Percentiles rank a stretch among this genome's conserved stretches.
These are phyloP conservation scores for Lobulomyces angularis DNA, from an alignment of 192 early-diverging fungal genomes.

Conservation along the genomic window DNA sequence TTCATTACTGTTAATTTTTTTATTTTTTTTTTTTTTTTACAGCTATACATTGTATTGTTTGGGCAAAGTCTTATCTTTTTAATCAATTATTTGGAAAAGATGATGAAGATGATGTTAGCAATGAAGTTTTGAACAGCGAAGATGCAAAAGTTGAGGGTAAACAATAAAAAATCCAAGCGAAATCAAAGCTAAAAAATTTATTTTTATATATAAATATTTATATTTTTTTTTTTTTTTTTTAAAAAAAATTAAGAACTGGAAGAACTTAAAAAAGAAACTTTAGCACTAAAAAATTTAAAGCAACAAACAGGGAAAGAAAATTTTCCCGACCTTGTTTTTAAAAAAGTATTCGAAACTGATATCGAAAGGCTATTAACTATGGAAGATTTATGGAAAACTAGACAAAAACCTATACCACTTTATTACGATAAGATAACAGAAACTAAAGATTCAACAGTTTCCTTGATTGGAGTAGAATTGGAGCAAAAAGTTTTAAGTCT, in stretches of 20 bases:
- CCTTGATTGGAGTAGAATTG: constrained; percentile 23
- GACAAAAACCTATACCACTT: constrained; percentile 41
- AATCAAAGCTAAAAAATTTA: too few relatives aligned
- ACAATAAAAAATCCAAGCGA: background rate
- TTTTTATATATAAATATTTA: too few relatives aligned
- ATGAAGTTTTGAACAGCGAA: constrained; percentile 3
- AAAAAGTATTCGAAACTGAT: constrained; percentile 73
- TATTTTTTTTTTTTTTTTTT: too few relatives aligned
- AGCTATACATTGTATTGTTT: constrained; percentile 98
- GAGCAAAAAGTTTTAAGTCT: constrained; percentile 64
- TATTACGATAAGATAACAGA: too few relatives aligned
- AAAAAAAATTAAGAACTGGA: constrained; percentile 57
- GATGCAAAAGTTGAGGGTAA: constrained; percentile 40
- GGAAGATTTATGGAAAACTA: constrained; percentile 80
- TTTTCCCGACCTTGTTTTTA: constrained; percentile 40
- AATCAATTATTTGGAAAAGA: constrained; percentile 66
- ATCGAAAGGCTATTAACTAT: constrained; percentile 65
- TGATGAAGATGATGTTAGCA: constrained; percentile 31
- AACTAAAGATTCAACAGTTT: too few relatives aligned
- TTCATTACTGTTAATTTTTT: too few relatives aligned
- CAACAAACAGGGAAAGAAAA: constrained; percentile 41
- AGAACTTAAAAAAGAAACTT: constrained; percentile 58
- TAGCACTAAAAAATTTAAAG: constrained; percentile 55
- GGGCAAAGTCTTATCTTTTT: constrained; percentile 96
- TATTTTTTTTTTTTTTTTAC: too few relatives aligned